A percentile compares a stretch with the other conserved stretches of the same genome.
phyloP scores from a whole-genome alignment of 257 asterid genomes.

The Petunia secreta region DNA sequence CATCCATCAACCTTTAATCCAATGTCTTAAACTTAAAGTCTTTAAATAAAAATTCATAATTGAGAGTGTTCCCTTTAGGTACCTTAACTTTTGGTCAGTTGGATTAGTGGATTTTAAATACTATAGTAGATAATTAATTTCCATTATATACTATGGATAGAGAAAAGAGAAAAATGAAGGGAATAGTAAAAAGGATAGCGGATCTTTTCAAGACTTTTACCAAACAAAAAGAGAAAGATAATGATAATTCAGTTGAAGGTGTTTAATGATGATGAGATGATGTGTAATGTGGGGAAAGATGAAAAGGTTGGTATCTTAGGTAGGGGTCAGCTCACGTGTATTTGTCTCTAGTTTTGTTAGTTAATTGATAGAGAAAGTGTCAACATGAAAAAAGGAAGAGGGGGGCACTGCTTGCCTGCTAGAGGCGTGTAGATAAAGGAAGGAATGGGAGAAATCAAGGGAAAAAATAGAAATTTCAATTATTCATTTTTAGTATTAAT shows the following conservation, averaged over 20 bases:
- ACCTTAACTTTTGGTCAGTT: no score
- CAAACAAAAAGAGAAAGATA: conserved; percentile 27
- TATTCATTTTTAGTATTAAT: background rate
- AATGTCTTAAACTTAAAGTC: no score
- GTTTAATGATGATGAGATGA: conserved; percentile 32
- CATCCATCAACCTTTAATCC: no score
- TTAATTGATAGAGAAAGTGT: conserved; percentile 17
- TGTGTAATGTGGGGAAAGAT: background rate
- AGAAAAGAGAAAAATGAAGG: background rate
- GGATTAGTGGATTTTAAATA: no score
- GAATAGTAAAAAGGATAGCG: background rate
- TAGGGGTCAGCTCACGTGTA: conserved; percentile 48
- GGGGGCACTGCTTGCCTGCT: background rate
- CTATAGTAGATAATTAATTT: no score
- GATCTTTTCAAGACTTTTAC: background rate
- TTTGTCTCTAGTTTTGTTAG: conserved; percentile 32
- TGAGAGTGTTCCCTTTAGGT: no score
- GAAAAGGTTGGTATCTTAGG: conserved; percentile 8
- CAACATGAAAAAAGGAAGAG: background rate
- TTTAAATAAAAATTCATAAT: no score
- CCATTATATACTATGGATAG: conserved; percentile 1
- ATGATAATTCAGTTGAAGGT: conserved; percentile 32
- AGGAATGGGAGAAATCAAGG: conserved; percentile 25
- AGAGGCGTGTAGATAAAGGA: conserved; percentile 35
- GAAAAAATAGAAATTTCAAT: no score